Conservation (phyloP, 345 rosid genomes). For the Clausena lansium region DNA sequence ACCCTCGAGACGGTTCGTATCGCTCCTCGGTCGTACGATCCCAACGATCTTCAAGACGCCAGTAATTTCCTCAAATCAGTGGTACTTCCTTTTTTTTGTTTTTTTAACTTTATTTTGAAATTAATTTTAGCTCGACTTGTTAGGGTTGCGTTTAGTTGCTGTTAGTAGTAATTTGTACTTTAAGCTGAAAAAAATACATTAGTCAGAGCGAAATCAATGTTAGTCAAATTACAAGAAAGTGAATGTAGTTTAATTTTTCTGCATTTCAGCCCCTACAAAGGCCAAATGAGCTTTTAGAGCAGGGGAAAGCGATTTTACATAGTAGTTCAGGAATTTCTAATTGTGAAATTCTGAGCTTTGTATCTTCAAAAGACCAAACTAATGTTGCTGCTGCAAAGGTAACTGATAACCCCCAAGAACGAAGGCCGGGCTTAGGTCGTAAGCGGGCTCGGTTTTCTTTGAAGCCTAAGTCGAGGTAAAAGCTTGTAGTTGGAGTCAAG, state of each 20-base stretch:
- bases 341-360: constrained; percentile 17
- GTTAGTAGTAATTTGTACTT: background rate
- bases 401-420: constrained; percentile 43
- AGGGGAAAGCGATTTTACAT: constrained; percentile 49
- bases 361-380: constrained; percentile 11
- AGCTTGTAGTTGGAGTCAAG: background rate
- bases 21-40: constrained; percentile 30
- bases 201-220: background rate
- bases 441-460: constrained; percentile 71
- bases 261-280: constrained; percentile 47
- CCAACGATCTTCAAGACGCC: constrained; percentile 39
- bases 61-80: constrained; percentile 62
- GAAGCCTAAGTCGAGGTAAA: constrained; percentile 56
- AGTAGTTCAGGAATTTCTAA: constrained; percentile 28
- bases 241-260: background rate
- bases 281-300: constrained; percentile 50
- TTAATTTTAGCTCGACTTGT: background rate
- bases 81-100: constrained; percentile 24
- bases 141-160: background rate
- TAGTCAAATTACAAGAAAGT: constrained; percentile 8
- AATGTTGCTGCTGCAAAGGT: constrained; percentile 26
- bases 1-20: constrained; percentile 45
- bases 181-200: background rate
- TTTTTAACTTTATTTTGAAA: background rate
- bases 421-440: constrained; percentile 67